A percentile compares a stretch with the other conserved stretches of the same genome.
These are phyloP conservation scores for Piper longum DNA, from an alignment of 164 flowering plant species.

Conservation along the genomic window DNA sequence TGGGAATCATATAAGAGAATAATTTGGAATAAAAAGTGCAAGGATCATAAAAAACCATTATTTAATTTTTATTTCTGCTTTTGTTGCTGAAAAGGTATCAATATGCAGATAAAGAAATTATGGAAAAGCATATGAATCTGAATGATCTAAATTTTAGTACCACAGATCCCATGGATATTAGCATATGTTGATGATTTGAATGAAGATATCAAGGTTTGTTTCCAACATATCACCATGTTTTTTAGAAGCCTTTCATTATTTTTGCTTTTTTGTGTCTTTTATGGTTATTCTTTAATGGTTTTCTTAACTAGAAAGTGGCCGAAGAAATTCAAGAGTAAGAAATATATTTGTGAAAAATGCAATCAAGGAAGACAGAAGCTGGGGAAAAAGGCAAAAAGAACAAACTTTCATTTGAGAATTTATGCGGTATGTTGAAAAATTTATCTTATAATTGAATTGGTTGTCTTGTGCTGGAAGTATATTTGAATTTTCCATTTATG, in stretches of 20 bases:
- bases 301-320: constrained; percentile 34
- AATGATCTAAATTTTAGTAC: constrained; percentile 44
- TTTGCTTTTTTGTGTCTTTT: neutral
- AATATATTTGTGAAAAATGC: constrained; percentile 22
- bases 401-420: constrained; percentile 35
- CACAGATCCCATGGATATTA: constrained; percentile 18
- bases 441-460: neutral
- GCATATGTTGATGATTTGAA: constrained; percentile 58
- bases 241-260: too few species aligned
- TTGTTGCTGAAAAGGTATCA: constrained; percentile 36
- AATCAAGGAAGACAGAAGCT: constrained; percentile 31
- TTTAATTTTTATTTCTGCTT: neutral
- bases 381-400: constrained; percentile 35
- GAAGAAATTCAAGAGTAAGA: constrained; percentile 42
- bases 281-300: constrained; percentile 2
- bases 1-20: neutral
- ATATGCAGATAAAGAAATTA: constrained; percentile 33
- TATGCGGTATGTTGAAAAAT: constrained; percentile 43
- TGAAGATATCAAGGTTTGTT: constrained; percentile 54
- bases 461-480: neutral
- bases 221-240: neutral
- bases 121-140: constrained; percentile 30
- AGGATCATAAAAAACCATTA: neutral
- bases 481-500: neutral
- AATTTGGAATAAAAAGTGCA: neutral